Evolutionary conservation across 495 filamentous ascomycete species (phyloP), one percentile per base, ranked within the genome.

Genomic region (Neurospora pannonica): DNA sequence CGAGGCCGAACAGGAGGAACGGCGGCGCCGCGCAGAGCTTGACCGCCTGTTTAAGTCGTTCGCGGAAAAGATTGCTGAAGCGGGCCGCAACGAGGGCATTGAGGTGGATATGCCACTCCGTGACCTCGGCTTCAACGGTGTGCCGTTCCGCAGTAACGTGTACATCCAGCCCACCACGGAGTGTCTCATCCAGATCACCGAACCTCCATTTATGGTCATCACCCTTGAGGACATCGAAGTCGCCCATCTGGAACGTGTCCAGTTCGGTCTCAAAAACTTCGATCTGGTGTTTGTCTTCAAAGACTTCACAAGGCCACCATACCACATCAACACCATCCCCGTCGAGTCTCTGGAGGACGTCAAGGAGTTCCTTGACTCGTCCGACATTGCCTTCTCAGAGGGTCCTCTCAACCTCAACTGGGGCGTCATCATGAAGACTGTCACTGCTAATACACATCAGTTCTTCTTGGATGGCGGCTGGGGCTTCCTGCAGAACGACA

Each of bases 381-480:
- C 95, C 74, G 95, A 98, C 79, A 95, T 99, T 75, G 89, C 97
- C 37, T 98, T 90, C 86, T 92, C 90, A 19, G 97, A 99, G 82
- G 97, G 97, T 54, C 97, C 97, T 8, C 87, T 99, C 76, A 99
- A 99, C 84, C 86, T 99, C 74, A 98, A 98, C 84, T 99, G 97
- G 97, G 90, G 92, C 9, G 97, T 94, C 28, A 99, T 99, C 80
- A 99, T 99, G 95, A 99, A 99, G 86, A 99, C 97, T 0, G 94
- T 99, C 21, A 93, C 91, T 39, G 90, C 92, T 48, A 93, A 99
- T 81, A 93, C 97, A 9, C 95, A 98, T 78, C 89, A 90, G 73
- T 99, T 99, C 89, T 99, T 97, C 81, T 87, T 86, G 38, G 95
- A 98, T 78, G 97, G 97, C 37, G 97, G 97, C 34, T 99, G 97